Conservation (phyloP, 1,284 basidiomycete genomes). For the Ganoderma leucocontextum region DNA sequence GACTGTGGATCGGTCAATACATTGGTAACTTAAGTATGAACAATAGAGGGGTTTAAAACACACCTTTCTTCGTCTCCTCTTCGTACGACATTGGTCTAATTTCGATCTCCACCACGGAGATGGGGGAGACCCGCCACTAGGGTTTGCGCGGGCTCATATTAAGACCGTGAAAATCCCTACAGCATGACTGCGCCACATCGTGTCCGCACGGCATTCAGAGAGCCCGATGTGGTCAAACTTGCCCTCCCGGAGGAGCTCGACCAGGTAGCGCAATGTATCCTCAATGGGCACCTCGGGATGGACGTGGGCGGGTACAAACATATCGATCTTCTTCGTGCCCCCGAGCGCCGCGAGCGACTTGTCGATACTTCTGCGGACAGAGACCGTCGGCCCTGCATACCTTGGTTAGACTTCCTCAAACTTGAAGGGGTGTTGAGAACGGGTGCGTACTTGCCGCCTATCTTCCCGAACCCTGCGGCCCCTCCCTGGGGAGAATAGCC, state of each 20-base stretch:
- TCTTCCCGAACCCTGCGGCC: background rate
- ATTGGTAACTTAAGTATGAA: background rate
- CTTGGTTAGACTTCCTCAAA: background rate
- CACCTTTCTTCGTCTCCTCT: slow-evolving; percentile 53
- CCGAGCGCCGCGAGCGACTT: slow-evolving; percentile 48
- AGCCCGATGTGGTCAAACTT: slow-evolving; percentile 57
- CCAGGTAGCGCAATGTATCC: slow-evolving; percentile 39
- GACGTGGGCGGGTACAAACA: slow-evolving; percentile 51
- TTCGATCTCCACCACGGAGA: slow-evolving; percentile 61
- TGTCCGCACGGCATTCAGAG: slow-evolving; percentile 56
- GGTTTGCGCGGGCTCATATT: background rate
- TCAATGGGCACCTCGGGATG: slow-evolving; percentile 44
- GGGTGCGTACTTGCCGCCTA: background rate
- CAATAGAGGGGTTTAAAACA: background rate
- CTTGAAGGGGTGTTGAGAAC: background rate
- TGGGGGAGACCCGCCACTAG: slow-evolving; percentile 46
- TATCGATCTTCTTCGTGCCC: slow-evolving; percentile 54
- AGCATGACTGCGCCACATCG: slow-evolving; percentile 50
- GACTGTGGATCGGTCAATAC: slow-evolving; percentile 38
- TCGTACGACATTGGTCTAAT: slow-evolving; percentile 59
- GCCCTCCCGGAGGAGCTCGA: slow-evolving; percentile 47
- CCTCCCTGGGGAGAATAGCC: background rate
- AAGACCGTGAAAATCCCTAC: background rate
- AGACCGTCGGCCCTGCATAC: background rate
- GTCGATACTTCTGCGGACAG: slow-evolving; percentile 40